Conservation (phyloP, 768 basidiomycete species). For the Exidia glandulosa region DNA sequence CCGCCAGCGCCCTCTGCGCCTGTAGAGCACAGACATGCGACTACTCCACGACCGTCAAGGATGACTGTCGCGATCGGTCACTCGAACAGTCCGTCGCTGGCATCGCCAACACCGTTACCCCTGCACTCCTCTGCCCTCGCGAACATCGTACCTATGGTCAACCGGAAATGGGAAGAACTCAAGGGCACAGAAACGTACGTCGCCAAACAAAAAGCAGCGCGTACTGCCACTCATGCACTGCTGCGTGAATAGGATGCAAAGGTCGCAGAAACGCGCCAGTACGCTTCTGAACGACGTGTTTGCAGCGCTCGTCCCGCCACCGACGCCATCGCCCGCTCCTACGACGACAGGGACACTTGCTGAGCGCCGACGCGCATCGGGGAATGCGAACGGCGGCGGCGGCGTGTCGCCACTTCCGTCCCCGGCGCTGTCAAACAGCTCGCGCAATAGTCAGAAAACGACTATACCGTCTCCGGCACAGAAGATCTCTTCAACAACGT, state of each 20-base stretch:
- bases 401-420: neutral
- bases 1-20: neutral
- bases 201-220: neutral
- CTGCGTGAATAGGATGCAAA: constrained; percentile 8
- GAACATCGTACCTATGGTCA: constrained; percentile 2
- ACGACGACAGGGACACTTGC: too few relatives aligned
- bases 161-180: constrained; percentile 14
- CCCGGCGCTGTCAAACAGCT: neutral
- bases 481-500: too few relatives aligned
- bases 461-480: too few relatives aligned
- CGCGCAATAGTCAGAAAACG: too few relatives aligned
- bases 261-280: constrained; percentile 12
- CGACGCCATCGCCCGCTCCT: neutral
- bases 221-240: neutral
- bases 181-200: constrained; percentile 11
- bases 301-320: neutral
- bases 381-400: too few relatives aligned
- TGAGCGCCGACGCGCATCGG: neutral
- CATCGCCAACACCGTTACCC: neutral
- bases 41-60: too few relatives aligned
- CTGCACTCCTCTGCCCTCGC: neutral
- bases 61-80: neutral
- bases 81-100: neutral
- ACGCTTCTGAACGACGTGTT: constrained; percentile 11
- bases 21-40: too few relatives aligned